These are phyloP conservation scores for Ormosia semicastrata DNA, from an alignment of 306 rosid species.

Conservation along the genomic window DNA sequence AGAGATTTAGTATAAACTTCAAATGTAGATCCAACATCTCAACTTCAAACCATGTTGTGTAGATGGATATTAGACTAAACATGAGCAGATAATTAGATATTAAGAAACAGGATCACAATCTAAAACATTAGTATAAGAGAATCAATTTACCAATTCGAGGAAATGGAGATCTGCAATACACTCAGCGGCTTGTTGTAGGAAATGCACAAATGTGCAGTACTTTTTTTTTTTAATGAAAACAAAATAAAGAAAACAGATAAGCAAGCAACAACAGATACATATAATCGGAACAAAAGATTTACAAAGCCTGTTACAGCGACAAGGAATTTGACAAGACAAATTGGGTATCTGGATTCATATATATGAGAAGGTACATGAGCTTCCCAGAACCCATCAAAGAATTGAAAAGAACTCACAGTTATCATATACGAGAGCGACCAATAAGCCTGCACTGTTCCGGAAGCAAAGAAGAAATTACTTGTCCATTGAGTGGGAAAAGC, in stretches of 20 bases:
- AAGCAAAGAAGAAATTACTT: constrained; percentile 79
- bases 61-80: constrained; percentile 18
- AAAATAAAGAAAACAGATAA: constrained; percentile 13
- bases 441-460: constrained; percentile 99
- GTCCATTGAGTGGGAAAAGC: constrained; percentile 84
- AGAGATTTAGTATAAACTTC: neutral
- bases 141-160: constrained; percentile 24
- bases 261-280: constrained; percentile 37
- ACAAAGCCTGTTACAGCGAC: constrained; percentile 48
- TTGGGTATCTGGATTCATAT: constrained; percentile 32
- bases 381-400: constrained; percentile 49
- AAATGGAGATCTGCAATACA: constrained; percentile 30
- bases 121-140: constrained; percentile 12
- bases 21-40: neutral
- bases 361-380: constrained; percentile 30
- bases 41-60: neutral
- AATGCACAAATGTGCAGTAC: constrained; percentile 20
- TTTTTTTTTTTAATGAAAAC: constrained; percentile 8
- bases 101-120: constrained; percentile 22
- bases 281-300: constrained; percentile 45
- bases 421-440: constrained; percentile 74
- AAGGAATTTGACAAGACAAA: constrained; percentile 32
- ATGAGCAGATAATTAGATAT: constrained; percentile 2
- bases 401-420: constrained; percentile 38
- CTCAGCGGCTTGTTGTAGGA: constrained; percentile 25